phyloP scores from a whole-genome alignment of 768 basidiomycete species.

The Leucocoprinus leucothites region DNA sequence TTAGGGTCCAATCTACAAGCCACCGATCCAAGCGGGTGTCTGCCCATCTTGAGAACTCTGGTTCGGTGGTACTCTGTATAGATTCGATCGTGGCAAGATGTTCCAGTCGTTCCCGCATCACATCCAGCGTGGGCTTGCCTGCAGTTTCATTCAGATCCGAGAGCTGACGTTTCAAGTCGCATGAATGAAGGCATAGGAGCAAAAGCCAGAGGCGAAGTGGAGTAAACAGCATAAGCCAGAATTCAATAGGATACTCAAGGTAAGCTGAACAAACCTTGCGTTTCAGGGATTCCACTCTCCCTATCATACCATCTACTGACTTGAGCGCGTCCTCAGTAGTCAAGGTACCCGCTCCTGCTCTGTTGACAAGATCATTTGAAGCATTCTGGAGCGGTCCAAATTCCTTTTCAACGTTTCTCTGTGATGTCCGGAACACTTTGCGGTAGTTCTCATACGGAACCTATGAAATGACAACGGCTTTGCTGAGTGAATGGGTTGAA shows the following conservation, averaged over 20 bases:
- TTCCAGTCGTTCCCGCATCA: slow-evolving; percentile 71
- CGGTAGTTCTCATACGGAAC: slow-evolving; percentile 90
- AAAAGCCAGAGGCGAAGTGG: not conserved
- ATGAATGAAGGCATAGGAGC: slow-evolving; percentile 7
- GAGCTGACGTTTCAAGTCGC: slow-evolving; percentile 28
- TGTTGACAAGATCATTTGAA: slow-evolving; percentile 57
- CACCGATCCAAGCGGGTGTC: slow-evolving; percentile 81
- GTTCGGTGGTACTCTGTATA: slow-evolving; percentile 45
- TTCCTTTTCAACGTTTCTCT: slow-evolving; percentile 81
- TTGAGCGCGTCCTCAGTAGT: slow-evolving; percentile 52
- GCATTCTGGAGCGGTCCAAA: slow-evolving; percentile 54
- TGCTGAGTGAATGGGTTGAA: not conserved
- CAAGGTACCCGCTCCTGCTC: slow-evolving; percentile 33
- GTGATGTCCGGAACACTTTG: slow-evolving; percentile 80
- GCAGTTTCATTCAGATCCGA: slow-evolving; percentile 44
- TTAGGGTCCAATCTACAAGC: slow-evolving; percentile 90
- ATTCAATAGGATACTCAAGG: slow-evolving; percentile 13
- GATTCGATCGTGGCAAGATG: slow-evolving; percentile 67
- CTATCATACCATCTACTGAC: slow-evolving; percentile 73
- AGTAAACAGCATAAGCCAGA: not conserved
- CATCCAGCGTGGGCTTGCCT: slow-evolving; percentile 62
- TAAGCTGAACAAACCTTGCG: slow-evolving; percentile 60
- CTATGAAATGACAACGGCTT: slow-evolving; percentile 32
- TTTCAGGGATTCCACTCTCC: slow-evolving; percentile 75
- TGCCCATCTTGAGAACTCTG: slow-evolving; percentile 73